Percentiles rank a stretch among this genome's conserved stretches.
phyloP scores from a whole-genome alignment of 352 stramenopile genomes.

The Elongisporangium prolatum region DNA sequence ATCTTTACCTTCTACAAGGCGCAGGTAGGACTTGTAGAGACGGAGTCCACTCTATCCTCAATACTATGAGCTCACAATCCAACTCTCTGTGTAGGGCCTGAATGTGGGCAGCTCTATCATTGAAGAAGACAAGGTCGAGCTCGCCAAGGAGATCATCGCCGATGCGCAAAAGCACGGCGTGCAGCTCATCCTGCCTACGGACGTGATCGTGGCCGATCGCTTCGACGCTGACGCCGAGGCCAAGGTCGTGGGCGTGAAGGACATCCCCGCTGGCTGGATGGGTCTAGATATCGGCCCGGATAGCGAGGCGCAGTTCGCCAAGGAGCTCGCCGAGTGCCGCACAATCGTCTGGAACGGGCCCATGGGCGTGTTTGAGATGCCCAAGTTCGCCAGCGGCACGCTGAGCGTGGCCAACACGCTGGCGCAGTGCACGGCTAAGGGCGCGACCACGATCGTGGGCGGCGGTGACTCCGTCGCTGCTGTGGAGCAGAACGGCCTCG shows the following conservation, averaged over 20 bases:
- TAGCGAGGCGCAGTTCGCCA: slow-evolving; percentile 51
- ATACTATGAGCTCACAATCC: too few species aligned
- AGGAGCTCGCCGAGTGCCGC: slow-evolving; percentile 90
- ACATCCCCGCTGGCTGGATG: slow-evolving; percentile 96
- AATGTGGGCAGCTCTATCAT: slow-evolving; percentile 93
- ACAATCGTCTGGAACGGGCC: slow-evolving; percentile 94
- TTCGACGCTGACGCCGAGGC: slow-evolving; percentile 61
- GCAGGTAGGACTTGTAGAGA: slow-evolving; percentile 27
- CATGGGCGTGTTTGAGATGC: slow-evolving; percentile 98
- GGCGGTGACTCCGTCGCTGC: slow-evolving; percentile 96
- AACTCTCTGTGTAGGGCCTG: slow-evolving; percentile 58
- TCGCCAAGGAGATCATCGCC: slow-evolving; percentile 89
- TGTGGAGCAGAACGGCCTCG: slow-evolving; percentile 91
- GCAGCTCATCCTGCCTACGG: slow-evolving; percentile 88
- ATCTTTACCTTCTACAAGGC: slow-evolving; percentile 98
- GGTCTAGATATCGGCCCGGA: slow-evolving; percentile 87
- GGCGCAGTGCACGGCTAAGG: slow-evolving; percentile 79
- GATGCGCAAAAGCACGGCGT: slow-evolving; percentile 86
- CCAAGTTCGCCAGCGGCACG: slow-evolving; percentile 94
- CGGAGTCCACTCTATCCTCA: too few species aligned
- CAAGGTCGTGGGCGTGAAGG: slow-evolving; percentile 62
- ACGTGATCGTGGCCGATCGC: slow-evolving; percentile 94
- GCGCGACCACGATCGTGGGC: slow-evolving; percentile 88
- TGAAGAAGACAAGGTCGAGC: slow-evolving; percentile 93
- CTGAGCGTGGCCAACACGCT: slow-evolving; percentile 90